phyloP scores from a whole-genome alignment of 1,284 basidiomycete species.

The Ganoderma lingzhi region DNA sequence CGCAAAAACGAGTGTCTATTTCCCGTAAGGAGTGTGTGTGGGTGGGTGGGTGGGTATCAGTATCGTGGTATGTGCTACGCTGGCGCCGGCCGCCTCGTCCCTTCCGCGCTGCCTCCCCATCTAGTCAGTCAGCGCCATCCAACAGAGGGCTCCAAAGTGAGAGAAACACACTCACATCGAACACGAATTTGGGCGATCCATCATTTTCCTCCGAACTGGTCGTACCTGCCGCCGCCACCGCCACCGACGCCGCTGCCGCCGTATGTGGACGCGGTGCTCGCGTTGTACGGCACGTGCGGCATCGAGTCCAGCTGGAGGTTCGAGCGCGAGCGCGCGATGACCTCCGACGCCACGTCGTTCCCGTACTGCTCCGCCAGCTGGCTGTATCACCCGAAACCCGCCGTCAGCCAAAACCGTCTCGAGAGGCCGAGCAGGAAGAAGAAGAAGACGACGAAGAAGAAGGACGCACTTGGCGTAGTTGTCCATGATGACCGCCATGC shows the following conservation, averaged over 20 bases:
- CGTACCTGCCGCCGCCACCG: conserved; percentile 37
- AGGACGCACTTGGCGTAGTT: conserved; percentile 61
- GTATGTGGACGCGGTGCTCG: conserved; percentile 29
- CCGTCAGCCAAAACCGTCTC: no score
- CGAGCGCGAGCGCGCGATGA: conserved; percentile 49
- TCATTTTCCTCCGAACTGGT: conserved; percentile 16
- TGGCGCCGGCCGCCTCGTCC: background rate
- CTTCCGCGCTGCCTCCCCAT: background rate
- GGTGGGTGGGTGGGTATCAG: background rate
- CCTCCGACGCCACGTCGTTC: conserved; percentile 49
- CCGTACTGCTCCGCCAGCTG: conserved; percentile 57
- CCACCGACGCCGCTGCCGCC: conserved; percentile 22
- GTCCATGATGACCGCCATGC: conserved; percentile 71
- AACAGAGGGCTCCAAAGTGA: background rate
- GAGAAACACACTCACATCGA: background rate
- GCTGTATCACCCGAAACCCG: no score
- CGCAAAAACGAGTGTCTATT: conserved; percentile 13
- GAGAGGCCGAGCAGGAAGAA: no score
- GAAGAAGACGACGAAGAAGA: no score
- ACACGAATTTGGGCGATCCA: background rate
- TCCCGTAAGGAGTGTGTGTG: conserved; percentile 11
- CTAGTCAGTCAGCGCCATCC: background rate
- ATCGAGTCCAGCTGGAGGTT: conserved; percentile 46
- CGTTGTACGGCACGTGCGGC: conserved; percentile 43
- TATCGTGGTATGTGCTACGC: conserved; percentile 13